phyloP scores from a whole-genome alignment of 2,329 filamentous ascomycete genomes.

The Ascochyta rabiei region DNA sequence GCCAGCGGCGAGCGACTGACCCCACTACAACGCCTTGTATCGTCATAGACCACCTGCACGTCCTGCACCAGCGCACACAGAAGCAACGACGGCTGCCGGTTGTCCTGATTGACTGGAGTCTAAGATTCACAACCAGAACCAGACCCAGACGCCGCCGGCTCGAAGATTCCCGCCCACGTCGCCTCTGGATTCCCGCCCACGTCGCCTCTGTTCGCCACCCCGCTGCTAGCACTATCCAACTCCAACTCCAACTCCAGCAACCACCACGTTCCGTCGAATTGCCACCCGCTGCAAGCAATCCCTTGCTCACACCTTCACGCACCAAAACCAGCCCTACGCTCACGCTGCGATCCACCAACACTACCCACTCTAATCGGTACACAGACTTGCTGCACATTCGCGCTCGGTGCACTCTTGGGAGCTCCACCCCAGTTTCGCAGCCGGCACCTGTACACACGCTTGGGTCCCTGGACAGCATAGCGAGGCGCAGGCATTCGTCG shows the following conservation, averaged over 20 bases:
- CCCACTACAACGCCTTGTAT: slow-evolving; percentile 31
- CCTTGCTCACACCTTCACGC: neutral
- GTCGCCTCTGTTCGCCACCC: slow-evolving; percentile 16
- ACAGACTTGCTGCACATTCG: slow-evolving; percentile 19
- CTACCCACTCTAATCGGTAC: slow-evolving; percentile 1
- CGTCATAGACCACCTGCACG: slow-evolving; percentile 36
- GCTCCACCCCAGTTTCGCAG: slow-evolving; percentile 57
- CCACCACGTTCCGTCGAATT: slow-evolving; percentile 10
- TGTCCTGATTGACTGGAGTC: neutral
- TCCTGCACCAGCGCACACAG: slow-evolving; percentile 20
- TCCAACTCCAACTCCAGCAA: slow-evolving; percentile 9
- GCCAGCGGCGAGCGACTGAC: slow-evolving; percentile 21
- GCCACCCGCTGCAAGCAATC: slow-evolving; percentile 7
- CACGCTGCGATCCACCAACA: neutral
- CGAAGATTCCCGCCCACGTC: slow-evolving; percentile 4
- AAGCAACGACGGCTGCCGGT: neutral
- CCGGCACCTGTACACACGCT: slow-evolving; percentile 85
- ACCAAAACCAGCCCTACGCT: neutral
- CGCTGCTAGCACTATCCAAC: slow-evolving; percentile 12
- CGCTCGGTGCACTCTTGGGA: slow-evolving; percentile 33
- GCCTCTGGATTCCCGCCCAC: slow-evolving; percentile 1
- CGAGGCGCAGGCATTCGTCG: slow-evolving; percentile 73
- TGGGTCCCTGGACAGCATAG: slow-evolving; percentile 85
- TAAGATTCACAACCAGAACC: neutral
- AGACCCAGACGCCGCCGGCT: neutral